Conservation (phyloP, 2,329 filamentous ascomycete genomes). For the Nothomitra cinnamomea region DNA sequence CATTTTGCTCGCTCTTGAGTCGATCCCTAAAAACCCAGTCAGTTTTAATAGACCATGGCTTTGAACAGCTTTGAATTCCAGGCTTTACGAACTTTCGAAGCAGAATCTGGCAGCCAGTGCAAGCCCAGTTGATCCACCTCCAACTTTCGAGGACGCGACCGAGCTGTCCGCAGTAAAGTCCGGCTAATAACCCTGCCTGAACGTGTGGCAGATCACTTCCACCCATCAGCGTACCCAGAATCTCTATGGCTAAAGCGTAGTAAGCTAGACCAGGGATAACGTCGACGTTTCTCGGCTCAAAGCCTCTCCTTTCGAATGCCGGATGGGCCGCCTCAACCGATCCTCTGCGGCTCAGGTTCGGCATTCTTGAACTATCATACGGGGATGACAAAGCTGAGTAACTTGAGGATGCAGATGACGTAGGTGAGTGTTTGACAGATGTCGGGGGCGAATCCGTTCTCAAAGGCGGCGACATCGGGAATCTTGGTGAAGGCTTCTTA, state of each 20-base stretch:
- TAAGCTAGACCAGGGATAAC: constrained; percentile 80
- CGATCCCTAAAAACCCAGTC: constrained; percentile 15
- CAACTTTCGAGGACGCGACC: constrained; percentile 77
- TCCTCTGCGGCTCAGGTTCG: constrained; percentile 1
- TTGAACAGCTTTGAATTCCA: background rate
- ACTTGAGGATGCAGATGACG: constrained; percentile 6
- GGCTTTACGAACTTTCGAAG: constrained; percentile 47
- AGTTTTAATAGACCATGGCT: background rate
- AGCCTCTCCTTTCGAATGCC: background rate
- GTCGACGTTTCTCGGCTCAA: constrained; percentile 49
- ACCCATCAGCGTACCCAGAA: constrained; percentile 65
- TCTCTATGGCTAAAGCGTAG: constrained; percentile 72
- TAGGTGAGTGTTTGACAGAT: constrained; percentile 5
- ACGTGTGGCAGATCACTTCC: constrained; percentile 69
- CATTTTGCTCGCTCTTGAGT: constrained; percentile 17
- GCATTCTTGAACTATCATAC: background rate
- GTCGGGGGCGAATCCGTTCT: constrained; percentile 14
- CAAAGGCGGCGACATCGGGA: constrained; percentile 26
- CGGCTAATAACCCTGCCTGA: constrained; percentile 69
- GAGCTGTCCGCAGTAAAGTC: constrained; percentile 77
- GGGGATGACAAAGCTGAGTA: background rate
- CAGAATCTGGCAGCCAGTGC: constrained; percentile 48
- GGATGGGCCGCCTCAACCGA: background rate
- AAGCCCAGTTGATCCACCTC: constrained; percentile 46
- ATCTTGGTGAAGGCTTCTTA: constrained; percentile 15